Conservation (phyloP, 2,329 filamentous ascomycete species). For the Byssothecium circinans region DNA sequence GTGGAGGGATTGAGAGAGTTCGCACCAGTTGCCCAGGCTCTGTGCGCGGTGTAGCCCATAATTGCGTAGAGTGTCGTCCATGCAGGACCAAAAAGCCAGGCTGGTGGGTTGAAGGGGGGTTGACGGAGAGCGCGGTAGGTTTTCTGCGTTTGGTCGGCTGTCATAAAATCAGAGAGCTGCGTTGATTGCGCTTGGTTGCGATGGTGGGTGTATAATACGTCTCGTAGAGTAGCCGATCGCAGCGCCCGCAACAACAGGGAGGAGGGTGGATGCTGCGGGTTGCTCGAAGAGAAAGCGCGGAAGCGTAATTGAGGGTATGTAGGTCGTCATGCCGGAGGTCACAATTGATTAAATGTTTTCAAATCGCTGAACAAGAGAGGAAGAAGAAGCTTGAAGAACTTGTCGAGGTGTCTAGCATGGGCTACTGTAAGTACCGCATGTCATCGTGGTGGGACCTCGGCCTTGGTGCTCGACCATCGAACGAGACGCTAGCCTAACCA, state of each 20-base stretch:
- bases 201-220: slow-evolving; percentile 49
- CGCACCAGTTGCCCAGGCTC: slow-evolving; percentile 67
- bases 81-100: slow-evolving; percentile 60
- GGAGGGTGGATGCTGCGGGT: slow-evolving; percentile 71
- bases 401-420: too few species aligned
- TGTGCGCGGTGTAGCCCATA: slow-evolving; percentile 89
- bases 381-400: too few species aligned
- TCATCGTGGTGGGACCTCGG: too few species aligned
- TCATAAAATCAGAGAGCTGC: not conserved
- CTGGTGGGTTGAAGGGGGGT: slow-evolving; percentile 59
- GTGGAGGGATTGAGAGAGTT: slow-evolving; percentile 54
- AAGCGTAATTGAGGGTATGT: slow-evolving; percentile 75
- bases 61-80: slow-evolving; percentile 63
- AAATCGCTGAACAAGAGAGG: too few species aligned
- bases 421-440: too few species aligned
- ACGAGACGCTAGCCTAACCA: too few species aligned
- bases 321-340: slow-evolving; percentile 72
- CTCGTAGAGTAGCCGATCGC: slow-evolving; percentile 70
- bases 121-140: slow-evolving; percentile 70
- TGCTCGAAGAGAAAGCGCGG: slow-evolving; percentile 71
- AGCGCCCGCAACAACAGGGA: slow-evolving; percentile 73
- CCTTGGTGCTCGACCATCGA: too few species aligned
- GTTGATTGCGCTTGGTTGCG: slow-evolving; percentile 4
- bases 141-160: slow-evolving; percentile 61
- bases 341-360: too few species aligned